Percentiles rank a stretch among this genome's conserved stretches.
These are phyloP conservation scores for Fusarium sp. DNA, from an alignment of 2,329 filamentous ascomycete species.

Conservation along the genomic window DNA sequence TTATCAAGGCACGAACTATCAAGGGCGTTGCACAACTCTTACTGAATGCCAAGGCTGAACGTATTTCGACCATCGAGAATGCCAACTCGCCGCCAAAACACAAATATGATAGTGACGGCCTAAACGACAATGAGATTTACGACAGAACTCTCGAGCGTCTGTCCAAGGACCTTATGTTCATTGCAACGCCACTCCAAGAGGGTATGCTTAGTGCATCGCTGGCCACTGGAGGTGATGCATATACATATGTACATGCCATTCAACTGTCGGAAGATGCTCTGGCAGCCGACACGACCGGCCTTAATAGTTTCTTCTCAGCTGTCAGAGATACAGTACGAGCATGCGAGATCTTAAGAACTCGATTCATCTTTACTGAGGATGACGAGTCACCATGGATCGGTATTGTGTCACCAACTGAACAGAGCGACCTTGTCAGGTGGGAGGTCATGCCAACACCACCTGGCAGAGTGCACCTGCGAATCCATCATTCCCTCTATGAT, in stretches of 20 bases:
- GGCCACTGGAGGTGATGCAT: slow-evolving; percentile 6
- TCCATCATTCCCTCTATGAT: slow-evolving; percentile 24
- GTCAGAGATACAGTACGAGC: slow-evolving; percentile 3
- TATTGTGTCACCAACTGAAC: slow-evolving; percentile 15
- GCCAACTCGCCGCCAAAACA: fast-evolving
- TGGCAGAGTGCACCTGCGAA: neutral
- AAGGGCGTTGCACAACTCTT: neutral
- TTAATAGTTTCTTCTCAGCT: slow-evolving; percentile 13
- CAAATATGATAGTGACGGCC: fast-evolving
- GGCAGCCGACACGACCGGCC: neutral
- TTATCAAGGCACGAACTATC: slow-evolving; percentile 20
- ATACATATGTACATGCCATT: slow-evolving; percentile 12
- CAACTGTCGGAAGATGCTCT: slow-evolving; percentile 7
- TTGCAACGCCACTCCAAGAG: slow-evolving; percentile 21
- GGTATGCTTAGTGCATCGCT: slow-evolving; percentile 28
- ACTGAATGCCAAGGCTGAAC: neutral
- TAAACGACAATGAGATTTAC: neutral
- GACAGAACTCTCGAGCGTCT: neutral
- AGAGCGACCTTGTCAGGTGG: slow-evolving; percentile 15
- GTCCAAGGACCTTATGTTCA: slow-evolving; percentile 13
- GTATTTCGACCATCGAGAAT: fast-evolving
- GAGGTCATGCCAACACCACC: neutral
- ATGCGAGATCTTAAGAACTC: slow-evolving; percentile 16
- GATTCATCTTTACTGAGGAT: slow-evolving; percentile 18
- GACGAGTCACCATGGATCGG: slow-evolving; percentile 22